Base-by-base conservation (phyloP, 2,329 filamentous ascomycete genomes). In the Thermothelomyces thermophilus region DNA sequence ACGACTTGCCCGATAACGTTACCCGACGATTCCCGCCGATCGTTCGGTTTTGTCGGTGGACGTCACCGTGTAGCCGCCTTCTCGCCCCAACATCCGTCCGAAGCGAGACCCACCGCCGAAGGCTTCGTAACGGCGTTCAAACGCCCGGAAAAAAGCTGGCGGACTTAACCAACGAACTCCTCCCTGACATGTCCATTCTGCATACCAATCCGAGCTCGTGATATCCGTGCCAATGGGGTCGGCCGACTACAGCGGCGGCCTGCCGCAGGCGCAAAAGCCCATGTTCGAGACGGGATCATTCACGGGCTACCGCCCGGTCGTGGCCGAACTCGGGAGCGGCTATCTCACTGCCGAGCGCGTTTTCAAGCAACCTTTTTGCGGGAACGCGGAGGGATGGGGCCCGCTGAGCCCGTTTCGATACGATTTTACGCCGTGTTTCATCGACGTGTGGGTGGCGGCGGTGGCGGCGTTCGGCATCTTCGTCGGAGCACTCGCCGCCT, bases 401-500 rank as follows among this genome's bases (percentile, higher is more conserved):
- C 93, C 93, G 19, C 66, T 98, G 65, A 96, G 90, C 69, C 83
- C 84, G 31, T 76, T 83, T 58, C 79, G 91, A 66, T 96, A 89
- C 69, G 93, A 98, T 71, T 90, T 98, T 63, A 97, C 93, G 14
- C 91, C 93, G 35, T 98, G 93, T 73, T 98, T 98, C 65, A 83
- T 97, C 62, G 94, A 98, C 66, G 80, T 95, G 19, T 90, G 88
- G 81, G 80, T 97, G 52, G 81, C 86, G 30, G 71, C 77, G 1
- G 87, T 95, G 24, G 87, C 88, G 8, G 76, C 75, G 13, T 94
- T 85, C 71, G 90, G 91, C 14, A 74, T 96, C 20, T 48, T 96
- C 20, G 77, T 84, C 56, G 93, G 93, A 51, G 76, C 82, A 7
- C 75, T 83, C 40, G 89, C 91, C 26, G 71, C 95, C 36, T 91